These are phyloP conservation scores for Sophora flavescens DNA, from an alignment of 306 rosid genomes.

Conservation along the genomic window DNA sequence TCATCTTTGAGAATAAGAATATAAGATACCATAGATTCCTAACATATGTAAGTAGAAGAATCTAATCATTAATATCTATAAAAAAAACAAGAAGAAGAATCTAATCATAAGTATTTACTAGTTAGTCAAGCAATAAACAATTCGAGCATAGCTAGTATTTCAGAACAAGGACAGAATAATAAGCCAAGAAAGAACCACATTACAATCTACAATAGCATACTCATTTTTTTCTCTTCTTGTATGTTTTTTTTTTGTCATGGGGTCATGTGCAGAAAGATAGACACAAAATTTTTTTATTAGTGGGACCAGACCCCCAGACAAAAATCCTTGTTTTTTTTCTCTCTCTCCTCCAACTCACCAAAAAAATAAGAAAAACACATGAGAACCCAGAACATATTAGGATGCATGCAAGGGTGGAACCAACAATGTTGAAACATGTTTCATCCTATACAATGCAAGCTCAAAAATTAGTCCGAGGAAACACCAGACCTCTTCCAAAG, in stretches of 20 bases:
- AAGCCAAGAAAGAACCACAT: slow-evolving; percentile 35
- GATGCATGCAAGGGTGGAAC: slow-evolving; percentile 22
- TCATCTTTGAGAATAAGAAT: too few relatives aligned
- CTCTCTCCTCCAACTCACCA: too few relatives aligned
- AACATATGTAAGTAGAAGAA: not conserved
- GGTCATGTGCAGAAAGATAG: too few relatives aligned
- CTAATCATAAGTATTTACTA: not conserved
- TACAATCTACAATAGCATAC: not conserved
- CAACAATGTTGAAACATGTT: slow-evolving; percentile 6
- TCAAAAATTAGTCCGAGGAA: not conserved
- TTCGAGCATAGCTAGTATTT: slow-evolving; percentile 2
- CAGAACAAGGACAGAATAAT: not conserved
- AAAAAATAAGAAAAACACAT: too few relatives aligned
- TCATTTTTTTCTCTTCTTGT: not conserved
- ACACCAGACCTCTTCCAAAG: not conserved
- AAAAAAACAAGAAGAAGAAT: too few relatives aligned
- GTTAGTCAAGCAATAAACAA: not conserved
- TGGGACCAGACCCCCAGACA: too few relatives aligned
- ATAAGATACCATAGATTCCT: not conserved
- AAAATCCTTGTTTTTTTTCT: too few relatives aligned
- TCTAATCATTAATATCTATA: too few relatives aligned
- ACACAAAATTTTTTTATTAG: too few relatives aligned
- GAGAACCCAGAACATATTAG: not conserved
- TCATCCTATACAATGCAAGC: slow-evolving; percentile 4
- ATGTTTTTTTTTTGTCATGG: too few relatives aligned